Percentiles rank a stretch among this genome's conserved stretches.
These are phyloP conservation scores for Skeletonema costatum DNA, from an alignment of 108 stramenopile genomes.

Conservation along the genomic window DNA sequence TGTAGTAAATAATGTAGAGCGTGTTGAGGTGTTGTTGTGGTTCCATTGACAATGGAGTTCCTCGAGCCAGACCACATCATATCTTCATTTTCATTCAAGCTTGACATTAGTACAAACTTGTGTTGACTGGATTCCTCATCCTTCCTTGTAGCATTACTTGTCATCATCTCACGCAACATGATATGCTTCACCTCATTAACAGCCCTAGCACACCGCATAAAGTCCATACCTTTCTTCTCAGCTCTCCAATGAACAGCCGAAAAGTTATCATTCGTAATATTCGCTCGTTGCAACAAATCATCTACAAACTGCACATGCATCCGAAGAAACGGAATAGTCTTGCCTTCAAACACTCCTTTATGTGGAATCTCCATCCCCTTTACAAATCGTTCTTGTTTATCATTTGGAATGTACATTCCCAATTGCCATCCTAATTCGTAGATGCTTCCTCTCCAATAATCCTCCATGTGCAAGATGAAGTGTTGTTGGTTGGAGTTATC, in stretches of 20 bases:
- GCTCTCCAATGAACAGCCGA: constrained; percentile 27
- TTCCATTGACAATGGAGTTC: background rate
- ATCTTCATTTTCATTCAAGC: constrained; percentile 17
- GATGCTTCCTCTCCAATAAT: background rate
- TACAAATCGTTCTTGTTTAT: background rate
- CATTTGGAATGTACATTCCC: background rate
- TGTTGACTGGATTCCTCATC: background rate
- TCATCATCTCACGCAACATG: background rate
- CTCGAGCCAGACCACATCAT: constrained; percentile 23
- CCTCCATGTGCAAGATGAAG: background rate
- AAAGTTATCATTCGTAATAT: constrained; percentile 7
- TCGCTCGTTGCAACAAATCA: background rate
- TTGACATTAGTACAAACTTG: constrained; percentile 20
- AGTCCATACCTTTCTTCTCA: constrained; percentile 24
- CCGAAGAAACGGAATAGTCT: constrained; percentile 1
- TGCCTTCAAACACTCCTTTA: background rate
- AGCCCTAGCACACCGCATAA: constrained; percentile 12
- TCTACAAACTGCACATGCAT: constrained; percentile 9
- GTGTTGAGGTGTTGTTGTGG: background rate
- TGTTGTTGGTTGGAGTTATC: background rate
- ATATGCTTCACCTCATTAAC: constrained; percentile 4
- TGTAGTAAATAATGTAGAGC: constrained; percentile 3
- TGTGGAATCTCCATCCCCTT: background rate
- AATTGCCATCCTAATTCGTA: background rate
- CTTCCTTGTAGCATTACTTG: background rate